Conservation (phyloP, 768 basidiomycete genomes). For the Tylopilus plumbeoviolaceoides region DNA sequence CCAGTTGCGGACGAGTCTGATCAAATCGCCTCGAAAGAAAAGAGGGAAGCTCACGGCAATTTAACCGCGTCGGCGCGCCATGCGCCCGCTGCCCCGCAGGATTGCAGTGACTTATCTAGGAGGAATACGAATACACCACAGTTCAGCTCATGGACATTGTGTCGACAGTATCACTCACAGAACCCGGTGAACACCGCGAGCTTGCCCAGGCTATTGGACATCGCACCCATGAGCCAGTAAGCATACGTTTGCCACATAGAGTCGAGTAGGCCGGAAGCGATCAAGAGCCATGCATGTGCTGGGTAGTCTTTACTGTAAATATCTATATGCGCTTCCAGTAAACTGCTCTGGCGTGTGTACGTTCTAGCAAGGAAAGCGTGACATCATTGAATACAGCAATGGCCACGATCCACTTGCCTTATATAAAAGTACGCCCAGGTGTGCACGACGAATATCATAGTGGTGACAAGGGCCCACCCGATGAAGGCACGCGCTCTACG, state of each 20-base stretch:
- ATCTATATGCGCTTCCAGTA: constrained; percentile 47
- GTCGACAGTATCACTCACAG: constrained; percentile 46
- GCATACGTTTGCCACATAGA: constrained; percentile 83
- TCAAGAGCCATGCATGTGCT: constrained; percentile 58
- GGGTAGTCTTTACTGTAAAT: constrained; percentile 54
- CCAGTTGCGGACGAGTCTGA: background rate
- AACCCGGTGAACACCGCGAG: constrained; percentile 81
- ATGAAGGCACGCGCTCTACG: too few species aligned
- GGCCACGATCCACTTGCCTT: constrained; percentile 34
- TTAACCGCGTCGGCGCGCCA: constrained; percentile 68
- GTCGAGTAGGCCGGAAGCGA: constrained; percentile 74
- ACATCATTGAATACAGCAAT: background rate
- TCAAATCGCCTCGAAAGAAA: background rate
- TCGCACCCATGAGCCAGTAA: constrained; percentile 84
- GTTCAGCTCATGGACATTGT: background rate
- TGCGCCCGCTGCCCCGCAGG: constrained; percentile 63
- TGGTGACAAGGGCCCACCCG: too few species aligned
- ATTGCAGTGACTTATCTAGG: constrained; percentile 71
- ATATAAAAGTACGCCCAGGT: too few species aligned
- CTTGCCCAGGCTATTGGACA: constrained; percentile 79
- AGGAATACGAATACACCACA: background rate
- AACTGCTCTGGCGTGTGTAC: constrained; percentile 54
- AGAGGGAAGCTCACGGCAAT: constrained; percentile 49
- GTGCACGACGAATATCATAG: too few species aligned
- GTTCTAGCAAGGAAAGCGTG: constrained; percentile 1